phyloP scores from a whole-genome alignment of 163 green algal genomes.

The Coccomyxa subellipsoidea region DNA sequence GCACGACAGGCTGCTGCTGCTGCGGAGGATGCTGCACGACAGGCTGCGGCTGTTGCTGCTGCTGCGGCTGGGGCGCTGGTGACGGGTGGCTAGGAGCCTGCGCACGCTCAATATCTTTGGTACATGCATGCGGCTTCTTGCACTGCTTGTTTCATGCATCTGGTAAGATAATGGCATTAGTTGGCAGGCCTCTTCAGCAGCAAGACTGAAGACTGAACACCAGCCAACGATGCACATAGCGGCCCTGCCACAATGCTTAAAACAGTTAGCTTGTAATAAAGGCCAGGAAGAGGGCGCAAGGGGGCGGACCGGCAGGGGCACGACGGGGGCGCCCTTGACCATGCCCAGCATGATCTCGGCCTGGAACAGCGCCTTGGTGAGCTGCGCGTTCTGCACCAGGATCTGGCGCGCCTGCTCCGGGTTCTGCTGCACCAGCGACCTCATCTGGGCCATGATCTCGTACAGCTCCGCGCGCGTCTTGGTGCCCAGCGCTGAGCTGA shows the following conservation, averaged over 20 bases:
- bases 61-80: not conserved
- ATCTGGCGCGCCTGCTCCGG: conserved; percentile 24
- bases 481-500: conserved; percentile 56
- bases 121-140: no score
- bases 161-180: no score
- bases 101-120: not conserved
- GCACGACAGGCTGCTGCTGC: conserved; percentile 6
- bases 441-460: conserved; percentile 69
- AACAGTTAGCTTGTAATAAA: no score
- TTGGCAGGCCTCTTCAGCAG: no score
- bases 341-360: conserved; percentile 81
- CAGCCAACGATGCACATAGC: no score
- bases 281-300: not conserved
- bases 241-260: no score
- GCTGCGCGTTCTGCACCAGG: conserved; percentile 65
- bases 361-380: conserved; percentile 88
- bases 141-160: no score
- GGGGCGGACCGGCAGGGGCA: not conserved
- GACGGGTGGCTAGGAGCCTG: not conserved
- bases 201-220: no score
- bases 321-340: conserved; percentile 48
- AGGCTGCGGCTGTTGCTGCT: conserved; percentile 17
- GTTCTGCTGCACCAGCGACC: conserved; percentile 65
- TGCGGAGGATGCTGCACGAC: conserved; percentile 21
- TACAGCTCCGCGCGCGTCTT: conserved; percentile 61